A percentile compares a stretch with the other conserved stretches of the same genome.
phyloP scores from a whole-genome alignment of 2,329 filamentous ascomycete genomes.

The Colletotrichum echinochloae region DNA sequence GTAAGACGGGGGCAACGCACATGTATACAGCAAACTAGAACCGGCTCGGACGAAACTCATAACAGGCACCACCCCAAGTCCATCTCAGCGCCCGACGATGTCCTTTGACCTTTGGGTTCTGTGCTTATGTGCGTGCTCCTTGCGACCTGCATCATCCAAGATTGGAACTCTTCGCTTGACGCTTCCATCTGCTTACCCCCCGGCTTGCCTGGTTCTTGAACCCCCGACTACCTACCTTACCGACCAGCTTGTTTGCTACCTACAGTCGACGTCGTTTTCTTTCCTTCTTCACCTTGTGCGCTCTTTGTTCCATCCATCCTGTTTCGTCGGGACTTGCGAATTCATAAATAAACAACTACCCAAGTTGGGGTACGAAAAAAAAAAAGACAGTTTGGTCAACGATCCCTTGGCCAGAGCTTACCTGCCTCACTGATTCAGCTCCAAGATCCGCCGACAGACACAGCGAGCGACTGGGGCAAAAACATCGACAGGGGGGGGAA shows the following conservation, averaged over 20 bases:
- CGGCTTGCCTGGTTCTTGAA: not conserved
- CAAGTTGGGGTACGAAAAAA: not conserved
- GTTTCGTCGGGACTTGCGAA: not conserved
- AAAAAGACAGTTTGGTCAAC: not conserved
- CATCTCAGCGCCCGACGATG: slow-evolving; percentile 33
- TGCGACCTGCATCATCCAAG: slow-evolving; percentile 37
- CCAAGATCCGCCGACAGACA: slow-evolving; percentile 29
- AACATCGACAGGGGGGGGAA: slow-evolving; percentile 28
- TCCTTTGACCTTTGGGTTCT: slow-evolving; percentile 3
- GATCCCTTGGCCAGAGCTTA: slow-evolving; percentile 7
- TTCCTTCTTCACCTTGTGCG: not conserved
- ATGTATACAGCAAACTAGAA: slow-evolving; percentile 26
- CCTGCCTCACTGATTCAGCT: slow-evolving; percentile 33
- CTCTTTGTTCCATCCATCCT: not conserved
- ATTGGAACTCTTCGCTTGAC: slow-evolving; percentile 16
- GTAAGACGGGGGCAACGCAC: not conserved
- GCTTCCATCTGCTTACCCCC: slow-evolving; percentile 76
- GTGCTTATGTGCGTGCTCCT: not conserved
- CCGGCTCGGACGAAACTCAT: slow-evolving; percentile 13
- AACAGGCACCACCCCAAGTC: slow-evolving; percentile 9
- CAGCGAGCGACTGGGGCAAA: slow-evolving; percentile 18
- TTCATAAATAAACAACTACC: not conserved
- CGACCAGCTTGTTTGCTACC: slow-evolving; percentile 15
- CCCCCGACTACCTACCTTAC: not conserved
- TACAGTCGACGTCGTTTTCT: slow-evolving; percentile 3